phyloP scores from a whole-genome alignment of 164 flowering plant genomes.

The Magnolia officinalis region DNA sequence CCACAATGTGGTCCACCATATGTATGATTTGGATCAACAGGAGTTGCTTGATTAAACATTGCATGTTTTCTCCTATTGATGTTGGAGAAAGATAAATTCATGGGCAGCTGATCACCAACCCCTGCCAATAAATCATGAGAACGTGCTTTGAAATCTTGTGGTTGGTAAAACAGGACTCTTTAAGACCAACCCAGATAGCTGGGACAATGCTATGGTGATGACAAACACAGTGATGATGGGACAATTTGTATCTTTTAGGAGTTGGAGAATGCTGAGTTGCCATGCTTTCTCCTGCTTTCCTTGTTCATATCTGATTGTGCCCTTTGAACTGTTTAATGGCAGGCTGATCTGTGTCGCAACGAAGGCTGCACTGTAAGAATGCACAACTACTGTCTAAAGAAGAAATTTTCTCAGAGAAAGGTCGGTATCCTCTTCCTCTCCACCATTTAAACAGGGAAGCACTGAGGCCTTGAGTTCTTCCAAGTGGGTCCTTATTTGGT shows the following conservation, averaged over 20 bases:
- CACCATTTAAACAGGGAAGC: neutral
- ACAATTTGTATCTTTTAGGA: neutral
- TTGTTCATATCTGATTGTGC: neutral
- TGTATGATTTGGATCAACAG: no score
- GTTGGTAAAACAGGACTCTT: neutral
- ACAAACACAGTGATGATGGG: neutral
- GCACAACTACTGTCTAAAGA: slow-evolving; percentile 64
- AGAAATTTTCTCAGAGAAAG: slow-evolving; percentile 51
- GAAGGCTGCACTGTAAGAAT: slow-evolving; percentile 62
- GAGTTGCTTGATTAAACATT: no score
- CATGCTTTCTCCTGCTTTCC: no score
- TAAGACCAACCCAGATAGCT: neutral
- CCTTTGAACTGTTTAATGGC: slow-evolving; percentile 7
- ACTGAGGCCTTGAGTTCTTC: no score
- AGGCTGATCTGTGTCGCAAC: slow-evolving; percentile 60
- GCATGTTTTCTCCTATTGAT: neutral
- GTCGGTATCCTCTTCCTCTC: slow-evolving; percentile 22
- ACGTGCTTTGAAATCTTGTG: neutral
- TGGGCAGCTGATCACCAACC: neutral
- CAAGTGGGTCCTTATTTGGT: no score
- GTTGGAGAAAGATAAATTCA: neutral
- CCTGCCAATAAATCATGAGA: no score
- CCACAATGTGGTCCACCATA: no score
- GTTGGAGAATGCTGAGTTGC: no score
- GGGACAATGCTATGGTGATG: neutral